Percentiles rank a stretch among this genome's conserved stretches.
These are phyloP conservation scores for Ramaria sp. DNA, from an alignment of 768 basidiomycete species.

Conservation along the genomic window DNA sequence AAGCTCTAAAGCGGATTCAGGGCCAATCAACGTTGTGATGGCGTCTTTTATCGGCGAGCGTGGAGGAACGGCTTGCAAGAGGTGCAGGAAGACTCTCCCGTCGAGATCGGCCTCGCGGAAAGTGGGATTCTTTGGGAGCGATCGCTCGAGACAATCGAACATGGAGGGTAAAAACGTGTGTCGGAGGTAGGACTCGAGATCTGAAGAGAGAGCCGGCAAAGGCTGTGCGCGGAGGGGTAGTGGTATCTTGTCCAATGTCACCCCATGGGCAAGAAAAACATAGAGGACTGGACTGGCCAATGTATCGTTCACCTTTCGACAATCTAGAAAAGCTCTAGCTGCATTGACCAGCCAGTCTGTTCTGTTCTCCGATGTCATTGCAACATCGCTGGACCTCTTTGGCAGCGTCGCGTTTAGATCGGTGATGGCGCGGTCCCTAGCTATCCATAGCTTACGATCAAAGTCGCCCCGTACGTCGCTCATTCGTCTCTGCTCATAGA, in stretches of 20 bases:
- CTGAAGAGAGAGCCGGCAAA: slow-evolving; percentile 15
- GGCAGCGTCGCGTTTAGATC: slow-evolving; percentile 9
- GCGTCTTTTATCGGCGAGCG: slow-evolving; percentile 9
- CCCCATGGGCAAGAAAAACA: slow-evolving; percentile 27
- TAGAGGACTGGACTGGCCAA: slow-evolving; percentile 20
- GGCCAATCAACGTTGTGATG: slow-evolving; percentile 14
- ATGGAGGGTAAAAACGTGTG: slow-evolving; percentile 30
- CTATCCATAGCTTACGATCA: slow-evolving; percentile 11
- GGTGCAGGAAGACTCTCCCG: slow-evolving; percentile 35
- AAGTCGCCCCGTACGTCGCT: slow-evolving; percentile 12
- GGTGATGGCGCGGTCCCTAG: slow-evolving; percentile 9
- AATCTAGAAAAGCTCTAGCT: not conserved
- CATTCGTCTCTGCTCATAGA: slow-evolving; percentile 31
- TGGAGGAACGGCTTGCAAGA: slow-evolving; percentile 28
- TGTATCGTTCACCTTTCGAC: not conserved
- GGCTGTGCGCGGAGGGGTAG: slow-evolving; percentile 30
- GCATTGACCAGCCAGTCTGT: not conserved
- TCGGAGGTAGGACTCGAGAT: slow-evolving; percentile 17
- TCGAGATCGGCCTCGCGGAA: slow-evolving; percentile 36
- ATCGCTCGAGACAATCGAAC: slow-evolving; percentile 23
- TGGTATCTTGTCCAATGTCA: slow-evolving; percentile 27
- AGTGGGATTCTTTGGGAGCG: slow-evolving; percentile 12
- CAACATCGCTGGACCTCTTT: not conserved
- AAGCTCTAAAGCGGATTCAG: slow-evolving; percentile 17
- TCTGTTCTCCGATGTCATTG: not conserved